Evolutionary conservation across 2,329 filamentous ascomycete genomes (phyloP).

Genomic region (Trichoderma gracile): DNA sequence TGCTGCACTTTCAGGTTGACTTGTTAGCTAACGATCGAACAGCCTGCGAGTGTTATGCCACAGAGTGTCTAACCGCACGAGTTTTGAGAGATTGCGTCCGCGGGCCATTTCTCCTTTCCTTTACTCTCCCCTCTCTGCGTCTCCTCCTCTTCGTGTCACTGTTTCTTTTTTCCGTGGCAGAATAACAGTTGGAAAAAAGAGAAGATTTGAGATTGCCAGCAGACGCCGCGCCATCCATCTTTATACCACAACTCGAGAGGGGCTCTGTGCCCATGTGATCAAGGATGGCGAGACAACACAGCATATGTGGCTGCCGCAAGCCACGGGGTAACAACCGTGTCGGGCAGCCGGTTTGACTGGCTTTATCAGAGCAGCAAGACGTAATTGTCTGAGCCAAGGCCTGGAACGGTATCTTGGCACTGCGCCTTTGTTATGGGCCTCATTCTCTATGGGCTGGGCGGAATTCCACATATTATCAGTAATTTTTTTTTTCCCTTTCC

Average conservation of each 20-base stretch:
- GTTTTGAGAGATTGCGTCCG: neutral
- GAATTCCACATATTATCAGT: neutral
- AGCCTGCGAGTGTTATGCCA: constrained; percentile 58
- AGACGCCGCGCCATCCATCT: constrained; percentile 12
- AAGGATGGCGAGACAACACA: constrained; percentile 21
- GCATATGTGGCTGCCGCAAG: constrained; percentile 30
- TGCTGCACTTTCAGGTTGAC: neutral
- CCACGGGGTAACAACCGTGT: constrained; percentile 39
- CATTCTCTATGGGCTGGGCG: constrained; percentile 8
- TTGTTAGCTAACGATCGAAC: constrained; percentile 22
- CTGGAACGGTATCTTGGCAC: constrained; percentile 36
- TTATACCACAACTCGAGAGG: constrained; percentile 14
- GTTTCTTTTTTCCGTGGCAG: neutral
- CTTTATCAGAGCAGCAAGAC: constrained; percentile 32
- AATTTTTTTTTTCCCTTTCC: neutral
- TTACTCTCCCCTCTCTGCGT: neutral
- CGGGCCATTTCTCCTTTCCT: neutral
- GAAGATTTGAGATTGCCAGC: neutral
- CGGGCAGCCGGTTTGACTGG: constrained; percentile 29
- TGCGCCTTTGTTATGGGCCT: constrained; percentile 17
- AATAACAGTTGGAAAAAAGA: constrained; percentile 2
- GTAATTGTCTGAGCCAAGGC: constrained; percentile 34
- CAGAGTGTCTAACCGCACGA: constrained; percentile 51
- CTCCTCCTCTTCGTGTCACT: constrained; percentile 4
- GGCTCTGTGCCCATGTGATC: constrained; percentile 19